Evolutionary conservation across 257 asterid species (phyloP).

Genomic region (Coffea eugenioides): DNA sequence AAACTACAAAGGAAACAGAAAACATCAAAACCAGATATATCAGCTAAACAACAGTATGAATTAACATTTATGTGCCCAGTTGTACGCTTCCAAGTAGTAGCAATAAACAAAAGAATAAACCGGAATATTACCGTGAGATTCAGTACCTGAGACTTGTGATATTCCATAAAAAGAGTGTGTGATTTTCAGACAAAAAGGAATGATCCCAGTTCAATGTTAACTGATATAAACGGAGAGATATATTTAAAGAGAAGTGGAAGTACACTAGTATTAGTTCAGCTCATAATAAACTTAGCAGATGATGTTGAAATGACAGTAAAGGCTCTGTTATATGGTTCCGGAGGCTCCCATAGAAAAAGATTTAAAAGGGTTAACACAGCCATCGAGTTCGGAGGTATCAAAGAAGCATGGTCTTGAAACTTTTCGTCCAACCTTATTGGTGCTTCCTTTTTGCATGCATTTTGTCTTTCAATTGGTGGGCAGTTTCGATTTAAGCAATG

Average conservation of each 20-base stretch:
- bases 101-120: not conserved
- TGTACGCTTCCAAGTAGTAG: not conserved
- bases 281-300: not conserved
- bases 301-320: slow-evolving; percentile 8
- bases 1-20: no score
- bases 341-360: not conserved
- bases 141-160: slow-evolving; percentile 1
- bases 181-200: not conserved
- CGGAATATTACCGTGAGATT: not conserved
- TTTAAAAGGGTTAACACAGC: not conserved
- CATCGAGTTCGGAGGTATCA: not conserved
- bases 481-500: slow-evolving; percentile 1
- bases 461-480: not conserved
- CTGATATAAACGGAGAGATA: not conserved
- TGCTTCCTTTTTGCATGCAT: not conserved
- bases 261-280: not conserved
- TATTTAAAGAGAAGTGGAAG: no score
- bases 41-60: not conserved
- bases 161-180: not conserved
- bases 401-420: not conserved
- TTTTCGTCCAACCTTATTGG: slow-evolving; percentile 1
- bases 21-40: not conserved
- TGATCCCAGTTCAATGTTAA: not conserved
- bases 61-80: not conserved
- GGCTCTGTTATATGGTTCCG: not conserved